Percentiles rank a stretch among this genome's conserved stretches.
phyloP scores from a whole-genome alignment of 805 yeast species.

The Barnettozyma wickerhamii region DNA sequence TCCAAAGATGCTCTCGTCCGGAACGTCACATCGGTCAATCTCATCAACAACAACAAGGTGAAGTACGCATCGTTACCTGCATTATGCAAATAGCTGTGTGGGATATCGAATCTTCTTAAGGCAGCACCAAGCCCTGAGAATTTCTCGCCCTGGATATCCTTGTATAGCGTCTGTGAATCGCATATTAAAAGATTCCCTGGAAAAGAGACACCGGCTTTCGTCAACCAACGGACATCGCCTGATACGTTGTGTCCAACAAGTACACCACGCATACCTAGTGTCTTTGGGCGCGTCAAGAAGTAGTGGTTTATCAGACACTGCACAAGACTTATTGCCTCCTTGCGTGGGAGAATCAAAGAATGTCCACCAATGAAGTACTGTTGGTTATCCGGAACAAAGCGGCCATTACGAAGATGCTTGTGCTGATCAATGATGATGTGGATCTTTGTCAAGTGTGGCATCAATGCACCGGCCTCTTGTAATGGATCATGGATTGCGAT shows the following conservation, averaged over 20 bases:
- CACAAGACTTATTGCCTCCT: conserved; percentile 34
- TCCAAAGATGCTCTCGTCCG: conserved; percentile 22
- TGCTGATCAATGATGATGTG: conserved; percentile 45
- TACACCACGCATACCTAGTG: conserved; percentile 28
- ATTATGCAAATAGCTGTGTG: conserved; percentile 59
- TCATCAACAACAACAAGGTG: conserved; percentile 49
- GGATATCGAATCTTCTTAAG: conserved; percentile 43
- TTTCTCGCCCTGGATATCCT: conserved; percentile 32
- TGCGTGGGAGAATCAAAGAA: conserved; percentile 37
- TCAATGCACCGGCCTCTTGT: conserved; percentile 33
- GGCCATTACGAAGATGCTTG: conserved; percentile 41
- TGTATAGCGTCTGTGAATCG: conserved; percentile 49
- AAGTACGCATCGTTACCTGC: conserved; percentile 71
- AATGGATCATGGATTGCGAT: conserved; percentile 53
- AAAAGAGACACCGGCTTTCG: conserved; percentile 40
- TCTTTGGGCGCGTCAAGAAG: conserved; percentile 29
- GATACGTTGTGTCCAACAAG: conserved; percentile 58
- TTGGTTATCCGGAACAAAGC: conserved; percentile 51
- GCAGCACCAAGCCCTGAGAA: conserved; percentile 42
- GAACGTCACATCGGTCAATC: conserved; percentile 44
- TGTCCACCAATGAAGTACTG: conserved; percentile 46
- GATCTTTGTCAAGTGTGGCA: conserved; percentile 38
- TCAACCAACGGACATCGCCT: conserved; percentile 53
- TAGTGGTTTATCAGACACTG: conserved; percentile 42
- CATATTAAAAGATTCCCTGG: conserved; percentile 30